Evolutionary conservation across 164 flowering plant species (phyloP).

Genomic region (Vitis cinerea): DNA sequence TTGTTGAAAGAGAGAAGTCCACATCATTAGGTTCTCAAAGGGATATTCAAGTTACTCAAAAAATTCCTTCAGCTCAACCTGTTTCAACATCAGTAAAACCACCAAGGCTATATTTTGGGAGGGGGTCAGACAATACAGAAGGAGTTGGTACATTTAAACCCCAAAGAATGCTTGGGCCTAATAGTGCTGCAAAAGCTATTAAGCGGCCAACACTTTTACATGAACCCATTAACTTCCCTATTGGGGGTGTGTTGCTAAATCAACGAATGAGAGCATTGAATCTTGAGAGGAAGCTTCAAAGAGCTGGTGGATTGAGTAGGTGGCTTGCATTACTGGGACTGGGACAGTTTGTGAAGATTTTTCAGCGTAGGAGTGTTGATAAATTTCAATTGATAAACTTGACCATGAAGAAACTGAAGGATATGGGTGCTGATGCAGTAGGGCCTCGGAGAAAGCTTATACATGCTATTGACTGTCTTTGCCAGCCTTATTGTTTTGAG

Average conservation of each 20-base stretch:
- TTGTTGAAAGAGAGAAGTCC: constrained; percentile 24
- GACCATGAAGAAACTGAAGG: constrained; percentile 85
- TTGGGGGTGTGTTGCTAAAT: constrained; percentile 32
- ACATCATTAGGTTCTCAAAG: constrained; percentile 16
- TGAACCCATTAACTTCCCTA: constrained; percentile 21
- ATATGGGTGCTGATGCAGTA: constrained; percentile 84
- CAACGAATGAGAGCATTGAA: constrained; percentile 49
- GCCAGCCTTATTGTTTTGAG: constrained; percentile 55
- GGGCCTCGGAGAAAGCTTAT: constrained; percentile 94
- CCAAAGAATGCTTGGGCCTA: constrained; percentile 6
- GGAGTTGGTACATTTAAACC: constrained; percentile 9
- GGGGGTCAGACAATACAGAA: constrained; percentile 15
- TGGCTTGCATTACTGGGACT: constrained; percentile 84
- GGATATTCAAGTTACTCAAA: constrained; percentile 17
- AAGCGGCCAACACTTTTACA: constrained; percentile 10
- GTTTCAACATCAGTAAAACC: constrained; percentile 11
- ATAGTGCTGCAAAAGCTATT: constrained; percentile 12
- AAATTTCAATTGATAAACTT: constrained; percentile 68
- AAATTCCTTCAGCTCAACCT: constrained; percentile 7
- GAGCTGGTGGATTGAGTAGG: constrained; percentile 76
- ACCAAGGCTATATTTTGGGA: constrained; percentile 7
- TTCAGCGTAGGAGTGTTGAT: constrained; percentile 39
- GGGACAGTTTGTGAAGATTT: constrained; percentile 57
- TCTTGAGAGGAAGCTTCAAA: constrained; percentile 69
- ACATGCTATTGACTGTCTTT: constrained; percentile 82